Base-by-base conservation (phyloP, 129 eudicot species). In the Dittrichia graveolens region DNA sequence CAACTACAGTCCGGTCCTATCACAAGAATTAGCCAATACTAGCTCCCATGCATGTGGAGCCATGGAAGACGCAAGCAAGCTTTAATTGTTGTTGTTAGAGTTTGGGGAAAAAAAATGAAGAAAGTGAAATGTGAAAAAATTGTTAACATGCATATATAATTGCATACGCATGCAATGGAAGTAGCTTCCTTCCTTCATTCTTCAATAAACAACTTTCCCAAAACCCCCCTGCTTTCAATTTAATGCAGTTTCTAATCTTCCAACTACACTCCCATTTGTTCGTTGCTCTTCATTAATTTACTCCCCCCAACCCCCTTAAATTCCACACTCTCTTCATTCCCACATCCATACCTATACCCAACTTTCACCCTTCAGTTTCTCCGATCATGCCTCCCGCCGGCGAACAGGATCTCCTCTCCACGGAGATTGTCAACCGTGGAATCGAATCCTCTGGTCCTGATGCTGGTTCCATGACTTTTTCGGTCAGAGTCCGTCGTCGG, bases 391-490 rank as follows among this genome's bases (percentile, higher is more conserved):
- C 72, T 6, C 77, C 80, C 16, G 19, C 87, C n/a, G 83, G 75
- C 4, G 98, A 93, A 45, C 96, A 89, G 31, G 78, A 87, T n/a
- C 84, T 90, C 8, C 78, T 95, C 50, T 90, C 99, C 5, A 90
- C 99, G 7, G 99, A 95, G 15, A 95, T 95, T 0, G 97, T 95
- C 6, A 88, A 90, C 81, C 74, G 91, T 8, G 96, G 96, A 1
- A 75, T 85, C 8, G 91, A 86, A 59, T 75, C 92, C 45, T 59
- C 85, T 2, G 91, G 94, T 1, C 94, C 96, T 0, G 97, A 88
- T n/a, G 96, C 90, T 15, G 98, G 98, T 2, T 87, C 96, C 37
- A 80, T 80, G 76, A 86, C 93, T 31, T 90, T 90, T 60, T 95
- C 99, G 0, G 99, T 90, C 0, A 71, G 97, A 55, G 99, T 95